Conservation (phyloP, 2,329 filamentous ascomycete genomes). For the Colletotrichum tanaceti region DNA sequence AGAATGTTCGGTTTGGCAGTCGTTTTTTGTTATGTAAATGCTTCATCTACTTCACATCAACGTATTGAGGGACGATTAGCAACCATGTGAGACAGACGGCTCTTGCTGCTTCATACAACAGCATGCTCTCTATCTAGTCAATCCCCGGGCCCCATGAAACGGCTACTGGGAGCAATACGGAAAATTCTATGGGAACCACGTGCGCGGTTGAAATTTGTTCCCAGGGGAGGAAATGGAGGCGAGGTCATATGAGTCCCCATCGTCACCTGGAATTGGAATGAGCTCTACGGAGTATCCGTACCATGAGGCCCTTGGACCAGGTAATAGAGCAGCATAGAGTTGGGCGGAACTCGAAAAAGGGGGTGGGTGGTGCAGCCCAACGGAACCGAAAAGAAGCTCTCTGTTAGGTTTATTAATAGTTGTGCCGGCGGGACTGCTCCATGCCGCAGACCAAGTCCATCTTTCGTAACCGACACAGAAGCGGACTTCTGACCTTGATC, state of each 20-base stretch:
- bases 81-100: not conserved
- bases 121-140: too few species aligned
- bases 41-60: too few species aligned
- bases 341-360: not conserved
- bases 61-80: not conserved
- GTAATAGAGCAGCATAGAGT: not conserved
- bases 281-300: too few species aligned
- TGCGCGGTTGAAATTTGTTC: not conserved
- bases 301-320: not conserved
- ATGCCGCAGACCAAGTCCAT: too few species aligned
- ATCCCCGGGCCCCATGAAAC: not conserved
- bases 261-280: not conserved
- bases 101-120: not conserved
- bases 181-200: not conserved
- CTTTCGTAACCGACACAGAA: too few species aligned
- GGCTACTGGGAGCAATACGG: too few species aligned
- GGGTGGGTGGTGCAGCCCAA: conserved; percentile 1
- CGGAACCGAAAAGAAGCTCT: not conserved
- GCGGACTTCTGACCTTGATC: too few species aligned
- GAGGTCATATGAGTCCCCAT: not conserved
- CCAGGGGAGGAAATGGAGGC: not conserved
- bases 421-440: not conserved
- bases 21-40: not conserved
- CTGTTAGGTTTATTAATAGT: too few species aligned
- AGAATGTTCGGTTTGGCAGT: too few species aligned